phyloP scores from a whole-genome alignment of 371 early-diverging fungal genomes.

The Gilbertella persicaria region DNA sequence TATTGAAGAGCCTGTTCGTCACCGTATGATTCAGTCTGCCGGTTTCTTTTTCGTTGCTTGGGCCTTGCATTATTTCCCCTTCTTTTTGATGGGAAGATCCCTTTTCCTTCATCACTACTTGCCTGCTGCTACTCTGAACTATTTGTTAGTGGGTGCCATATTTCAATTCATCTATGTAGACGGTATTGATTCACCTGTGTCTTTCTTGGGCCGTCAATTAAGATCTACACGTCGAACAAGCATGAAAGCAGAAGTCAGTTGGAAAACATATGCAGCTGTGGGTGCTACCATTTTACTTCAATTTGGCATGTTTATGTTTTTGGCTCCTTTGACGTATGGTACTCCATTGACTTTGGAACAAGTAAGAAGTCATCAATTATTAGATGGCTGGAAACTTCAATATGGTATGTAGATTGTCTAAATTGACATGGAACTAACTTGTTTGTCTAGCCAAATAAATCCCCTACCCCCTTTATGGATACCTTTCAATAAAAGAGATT shows the following conservation, averaged over 20 bases:
- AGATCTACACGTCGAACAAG: slow-evolving; percentile 28
- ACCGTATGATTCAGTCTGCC: slow-evolving; percentile 62
- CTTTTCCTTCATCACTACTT: slow-evolving; percentile 98
- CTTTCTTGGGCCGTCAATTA: slow-evolving; percentile 33
- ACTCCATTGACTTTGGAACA: slow-evolving; percentile 59
- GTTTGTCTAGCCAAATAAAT: not conserved
- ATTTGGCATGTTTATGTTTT: slow-evolving; percentile 52
- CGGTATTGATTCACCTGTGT: slow-evolving; percentile 61
- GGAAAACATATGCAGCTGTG: slow-evolving; percentile 37
- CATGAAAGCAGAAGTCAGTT: slow-evolving; percentile 29
- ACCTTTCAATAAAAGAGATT: not conserved
- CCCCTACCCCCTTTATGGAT: not conserved
- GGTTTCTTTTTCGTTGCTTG: slow-evolving; percentile 89
- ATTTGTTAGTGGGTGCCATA: slow-evolving; percentile 70
- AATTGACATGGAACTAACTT: not conserved
- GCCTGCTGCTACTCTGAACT: slow-evolving; percentile 83
- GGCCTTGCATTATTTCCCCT: slow-evolving; percentile 92
- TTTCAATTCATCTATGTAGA: slow-evolving; percentile 69
- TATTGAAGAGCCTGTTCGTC: slow-evolving; percentile 59
- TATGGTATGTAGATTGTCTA: slow-evolving; percentile 52
- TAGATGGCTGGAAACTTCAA: slow-evolving; percentile 83
- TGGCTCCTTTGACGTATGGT: slow-evolving; percentile 74
- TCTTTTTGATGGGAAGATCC: slow-evolving; percentile 94
- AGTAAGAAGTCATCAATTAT: slow-evolving; percentile 68
- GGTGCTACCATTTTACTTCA: slow-evolving; percentile 49